Base-by-base conservation (phyloP, 345 rosid genomes). In the Eutrema yunnanense region DNA sequence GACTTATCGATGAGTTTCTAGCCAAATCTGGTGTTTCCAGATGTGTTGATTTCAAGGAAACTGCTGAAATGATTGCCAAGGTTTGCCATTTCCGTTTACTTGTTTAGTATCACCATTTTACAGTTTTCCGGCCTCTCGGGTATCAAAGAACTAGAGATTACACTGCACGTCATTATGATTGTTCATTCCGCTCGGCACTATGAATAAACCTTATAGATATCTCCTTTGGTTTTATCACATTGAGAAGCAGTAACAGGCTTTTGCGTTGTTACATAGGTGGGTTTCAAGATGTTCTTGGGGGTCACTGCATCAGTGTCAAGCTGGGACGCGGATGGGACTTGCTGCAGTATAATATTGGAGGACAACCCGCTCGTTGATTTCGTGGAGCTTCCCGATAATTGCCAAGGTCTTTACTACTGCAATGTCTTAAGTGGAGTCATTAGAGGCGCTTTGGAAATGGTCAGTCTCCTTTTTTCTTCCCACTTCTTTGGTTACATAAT, bases 201-300 rank as follows among this genome's bases (percentile, higher is more conserved):
- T 37, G 16, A 4, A 34, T 69, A 55, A 43, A 57, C 57, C 55
- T 7, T 69, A 26, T 46, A 52, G 53, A 50, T 13, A 62, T 63
- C 49, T 57, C 12, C 12, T 34, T 36, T 22, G 49, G 22, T n/a
- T 52, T 62, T 4, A 57, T 48, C 13, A 9, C 8, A 22, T 40
- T 22, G 41, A 49, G 40, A 41, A 58, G 6, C 8, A 50, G 49
- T 73, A 48, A 74, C 32, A 66, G n/a, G 50, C 8, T 22, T 55
- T 54, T 44, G 57, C 3, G 19, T 53, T 55, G 1, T 12, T 30
- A 4, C 63, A 19, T 84, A 91, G 95, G 95, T 91, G 68, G 96
- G 97, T 5, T 89, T 91, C 82, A 94, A 94, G 85, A 94, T 94
- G 98, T 94, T 94, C 73, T 79, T 94, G 30, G 97, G 98, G 19